Evolutionary conservation across 2,329 filamentous ascomycete genomes (phyloP).

Genomic region (Diaporthe caulivora): DNA sequence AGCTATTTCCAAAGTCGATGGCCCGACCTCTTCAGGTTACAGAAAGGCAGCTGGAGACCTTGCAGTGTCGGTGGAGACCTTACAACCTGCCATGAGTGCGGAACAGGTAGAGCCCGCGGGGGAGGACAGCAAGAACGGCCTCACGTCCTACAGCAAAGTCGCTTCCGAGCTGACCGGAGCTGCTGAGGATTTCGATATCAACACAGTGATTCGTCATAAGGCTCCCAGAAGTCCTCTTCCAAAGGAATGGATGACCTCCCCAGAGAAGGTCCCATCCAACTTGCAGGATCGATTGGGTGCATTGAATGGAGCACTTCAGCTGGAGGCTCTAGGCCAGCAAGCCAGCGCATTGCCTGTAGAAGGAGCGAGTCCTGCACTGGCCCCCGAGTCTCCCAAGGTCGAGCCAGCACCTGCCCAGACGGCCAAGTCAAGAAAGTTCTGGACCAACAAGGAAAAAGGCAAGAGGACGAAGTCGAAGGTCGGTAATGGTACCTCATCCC

Average conservation of each 20-base stretch:
- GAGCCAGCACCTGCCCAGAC: not conserved
- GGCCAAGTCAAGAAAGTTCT: not conserved
- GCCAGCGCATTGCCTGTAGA: too few relatives aligned
- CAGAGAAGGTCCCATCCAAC: conserved; percentile 1
- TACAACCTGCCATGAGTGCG: not conserved
- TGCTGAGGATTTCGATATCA: conserved; percentile 17
- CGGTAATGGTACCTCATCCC: not conserved
- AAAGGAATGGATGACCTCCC: conserved; percentile 3
- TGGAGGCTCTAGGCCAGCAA: not conserved
- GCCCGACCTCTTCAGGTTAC: not conserved
- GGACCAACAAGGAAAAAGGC: not conserved
- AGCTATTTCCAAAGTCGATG: not conserved
- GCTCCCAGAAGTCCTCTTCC: conserved; percentile 9
- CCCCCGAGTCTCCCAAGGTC: not conserved
- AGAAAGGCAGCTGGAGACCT: conserved; percentile 10
- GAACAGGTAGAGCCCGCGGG: not conserved
- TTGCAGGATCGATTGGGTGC: conserved; percentile 18
- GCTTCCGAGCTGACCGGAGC: conserved; percentile 7
- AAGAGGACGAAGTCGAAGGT: conserved; percentile 28
- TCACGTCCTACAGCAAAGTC: conserved; percentile 28
- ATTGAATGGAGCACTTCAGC: conserved; percentile 1
- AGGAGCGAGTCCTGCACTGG: not conserved
- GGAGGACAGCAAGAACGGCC: not conserved
- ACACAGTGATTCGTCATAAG: conserved; percentile 37
- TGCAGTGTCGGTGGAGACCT: conserved; percentile 14